Percentiles rank a stretch among this genome's conserved stretches.
Evolutionary conservation across 2,329 filamentous ascomycete species (phyloP).

Genomic region (Sporothrix schenckii): DNA sequence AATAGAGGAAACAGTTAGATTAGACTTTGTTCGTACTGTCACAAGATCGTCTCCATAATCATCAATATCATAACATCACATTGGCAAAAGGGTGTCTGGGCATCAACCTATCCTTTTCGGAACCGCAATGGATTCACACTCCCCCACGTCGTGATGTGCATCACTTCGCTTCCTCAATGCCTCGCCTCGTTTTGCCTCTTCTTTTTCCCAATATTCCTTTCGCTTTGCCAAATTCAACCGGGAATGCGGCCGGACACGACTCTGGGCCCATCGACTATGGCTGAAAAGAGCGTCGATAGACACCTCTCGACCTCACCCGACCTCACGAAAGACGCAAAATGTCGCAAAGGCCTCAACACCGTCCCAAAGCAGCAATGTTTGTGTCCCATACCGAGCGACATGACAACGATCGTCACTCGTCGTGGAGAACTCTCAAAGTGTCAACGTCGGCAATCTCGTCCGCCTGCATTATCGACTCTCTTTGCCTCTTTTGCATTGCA

Average conservation of each 20-base stretch:
- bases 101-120: background rate
- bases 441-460: slow-evolving; percentile 10
- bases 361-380: background rate
- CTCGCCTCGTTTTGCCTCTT: background rate
- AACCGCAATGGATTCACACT: background rate
- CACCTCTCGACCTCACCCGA: background rate
- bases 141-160: background rate
- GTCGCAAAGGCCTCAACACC: background rate
- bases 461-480: slow-evolving; percentile 1
- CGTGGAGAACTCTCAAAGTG: too few relatives aligned
- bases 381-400: background rate
- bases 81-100: background rate
- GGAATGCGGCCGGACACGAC: slow-evolving; percentile 13
- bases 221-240: slow-evolving; percentile 3
- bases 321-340: background rate
- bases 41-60: background rate
- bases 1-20: too few relatives aligned
- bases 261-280: background rate
- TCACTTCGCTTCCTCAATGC: background rate
- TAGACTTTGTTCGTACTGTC: background rate
- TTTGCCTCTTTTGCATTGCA: background rate
- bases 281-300: background rate
- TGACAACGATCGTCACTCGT: background rate
- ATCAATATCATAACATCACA: too few relatives aligned
- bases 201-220: background rate